phyloP scores from a whole-genome alignment of 306 rosid genomes.

The Rubus idaeus region DNA sequence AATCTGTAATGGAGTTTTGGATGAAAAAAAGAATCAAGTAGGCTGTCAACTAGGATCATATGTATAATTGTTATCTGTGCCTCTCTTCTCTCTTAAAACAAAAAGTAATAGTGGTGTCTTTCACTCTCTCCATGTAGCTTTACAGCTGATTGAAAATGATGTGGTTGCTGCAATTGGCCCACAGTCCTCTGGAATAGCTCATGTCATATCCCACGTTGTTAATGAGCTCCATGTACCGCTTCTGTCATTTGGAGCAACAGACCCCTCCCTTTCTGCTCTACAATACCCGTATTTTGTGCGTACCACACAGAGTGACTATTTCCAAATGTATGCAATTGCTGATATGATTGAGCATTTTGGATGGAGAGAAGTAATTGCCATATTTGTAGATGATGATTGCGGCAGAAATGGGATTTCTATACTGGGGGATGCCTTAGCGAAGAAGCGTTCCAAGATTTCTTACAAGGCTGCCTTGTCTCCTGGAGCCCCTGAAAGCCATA shows the following conservation, averaged over 20 bases:
- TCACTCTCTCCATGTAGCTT: slow-evolving; percentile 55
- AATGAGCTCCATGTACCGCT: slow-evolving; percentile 91
- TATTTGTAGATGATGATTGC: slow-evolving; percentile 79
- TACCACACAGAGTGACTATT: slow-evolving; percentile 73
- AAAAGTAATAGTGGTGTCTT: slow-evolving; percentile 24
- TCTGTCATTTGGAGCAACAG: slow-evolving; percentile 85
- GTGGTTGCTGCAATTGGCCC: slow-evolving; percentile 86
- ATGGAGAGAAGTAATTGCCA: slow-evolving; percentile 86
- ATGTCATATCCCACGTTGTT: slow-evolving; percentile 79
- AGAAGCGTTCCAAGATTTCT: slow-evolving; percentile 68
- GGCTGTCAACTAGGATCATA: not conserved
- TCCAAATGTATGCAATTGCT: slow-evolving; percentile 82
- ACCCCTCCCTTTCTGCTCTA: slow-evolving; percentile 71
- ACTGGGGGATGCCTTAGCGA: slow-evolving; percentile 66
- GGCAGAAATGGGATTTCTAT: slow-evolving; percentile 77
- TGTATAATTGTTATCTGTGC: slow-evolving; percentile 17
- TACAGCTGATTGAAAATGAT: slow-evolving; percentile 77
- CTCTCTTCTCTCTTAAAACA: slow-evolving; percentile 1
- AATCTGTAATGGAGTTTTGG: not conserved
- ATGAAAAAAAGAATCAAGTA: not conserved
- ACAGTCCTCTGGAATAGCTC: slow-evolving; percentile 91
- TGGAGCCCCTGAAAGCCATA: slow-evolving; percentile 34
- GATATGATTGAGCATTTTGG: slow-evolving; percentile 54
- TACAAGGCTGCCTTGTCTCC: slow-evolving; percentile 74
- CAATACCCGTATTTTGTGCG: slow-evolving; percentile 83